These are phyloP conservation scores for Globisporangium abappressorium DNA, from an alignment of 352 stramenopile genomes.

Conservation along the genomic window DNA sequence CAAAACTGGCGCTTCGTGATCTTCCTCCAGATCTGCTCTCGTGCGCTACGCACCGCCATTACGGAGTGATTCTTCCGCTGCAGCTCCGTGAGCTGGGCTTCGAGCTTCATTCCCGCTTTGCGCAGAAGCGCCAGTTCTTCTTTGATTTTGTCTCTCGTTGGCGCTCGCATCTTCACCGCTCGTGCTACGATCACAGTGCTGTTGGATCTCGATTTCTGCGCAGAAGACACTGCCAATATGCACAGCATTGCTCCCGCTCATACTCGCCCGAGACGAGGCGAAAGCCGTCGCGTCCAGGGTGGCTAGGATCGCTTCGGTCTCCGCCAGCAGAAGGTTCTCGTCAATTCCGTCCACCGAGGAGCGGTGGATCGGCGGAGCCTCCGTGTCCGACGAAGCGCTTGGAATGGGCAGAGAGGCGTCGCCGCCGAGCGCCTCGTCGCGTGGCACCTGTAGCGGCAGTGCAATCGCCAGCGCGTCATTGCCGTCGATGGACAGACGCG, in stretches of 20 bases:
- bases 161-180: background rate
- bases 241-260: background rate
- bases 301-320: conserved; percentile 10
- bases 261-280: background rate
- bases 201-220: no score
- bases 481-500: no score
- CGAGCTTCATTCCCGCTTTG: background rate
- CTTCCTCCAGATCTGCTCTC: conserved; percentile 1
- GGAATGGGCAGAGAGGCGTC: no score
- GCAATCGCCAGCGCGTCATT: no score
- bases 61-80: background rate
- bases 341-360: background rate
- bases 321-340: conserved; percentile 12
- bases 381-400: no score
- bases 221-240: no score
- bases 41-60: background rate
- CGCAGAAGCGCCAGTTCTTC: conserved; percentile 7
- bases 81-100: conserved; percentile 6
- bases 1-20: conserved; percentile 5
- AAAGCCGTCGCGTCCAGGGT: conserved; percentile 11
- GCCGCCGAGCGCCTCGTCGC: no score
- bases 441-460: no score
- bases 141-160: conserved; percentile 4
- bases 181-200: background rate
- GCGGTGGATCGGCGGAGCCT: background rate